Conservation (phyloP, 352 stramenopile genomes). For the Phytophthora tubulina region DNA sequence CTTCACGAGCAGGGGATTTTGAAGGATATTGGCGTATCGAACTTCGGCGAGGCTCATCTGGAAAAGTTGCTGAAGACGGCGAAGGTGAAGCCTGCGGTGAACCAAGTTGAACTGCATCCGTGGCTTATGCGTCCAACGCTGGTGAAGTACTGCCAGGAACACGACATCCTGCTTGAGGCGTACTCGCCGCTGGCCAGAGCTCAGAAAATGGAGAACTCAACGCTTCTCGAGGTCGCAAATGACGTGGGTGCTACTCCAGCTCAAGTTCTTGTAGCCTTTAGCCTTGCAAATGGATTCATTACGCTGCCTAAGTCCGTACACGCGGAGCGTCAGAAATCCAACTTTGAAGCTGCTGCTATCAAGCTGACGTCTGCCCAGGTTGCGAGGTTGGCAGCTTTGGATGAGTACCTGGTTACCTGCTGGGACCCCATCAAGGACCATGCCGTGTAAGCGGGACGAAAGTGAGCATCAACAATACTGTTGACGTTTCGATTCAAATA, state of each 20-base stretch:
- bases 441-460: slow-evolving; percentile 27
- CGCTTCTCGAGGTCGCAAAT: slow-evolving; percentile 40
- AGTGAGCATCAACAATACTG: background rate
- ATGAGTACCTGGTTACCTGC: slow-evolving; percentile 52
- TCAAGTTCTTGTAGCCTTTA: slow-evolving; percentile 68
- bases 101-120: no score
- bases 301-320: slow-evolving; percentile 69
- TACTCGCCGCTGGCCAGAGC: no score
- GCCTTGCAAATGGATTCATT: slow-evolving; percentile 62
- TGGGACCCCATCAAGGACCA: slow-evolving; percentile 61
- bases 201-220: no score
- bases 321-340: slow-evolving; percentile 50
- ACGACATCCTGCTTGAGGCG: no score
- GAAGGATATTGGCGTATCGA: no score
- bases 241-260: slow-evolving; percentile 44
- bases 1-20: no score
- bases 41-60: no score
- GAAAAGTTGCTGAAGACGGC: no score
- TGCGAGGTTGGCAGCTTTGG: slow-evolving; percentile 41
- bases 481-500: no score
- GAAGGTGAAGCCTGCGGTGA: no score
- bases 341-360: slow-evolving; percentile 52
- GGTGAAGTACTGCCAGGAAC: no score
- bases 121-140: no score
- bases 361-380: slow-evolving; percentile 46